Evolutionary conservation across 2,329 filamentous ascomycete genomes (phyloP).

Genomic region (Cytospora mali): DNA sequence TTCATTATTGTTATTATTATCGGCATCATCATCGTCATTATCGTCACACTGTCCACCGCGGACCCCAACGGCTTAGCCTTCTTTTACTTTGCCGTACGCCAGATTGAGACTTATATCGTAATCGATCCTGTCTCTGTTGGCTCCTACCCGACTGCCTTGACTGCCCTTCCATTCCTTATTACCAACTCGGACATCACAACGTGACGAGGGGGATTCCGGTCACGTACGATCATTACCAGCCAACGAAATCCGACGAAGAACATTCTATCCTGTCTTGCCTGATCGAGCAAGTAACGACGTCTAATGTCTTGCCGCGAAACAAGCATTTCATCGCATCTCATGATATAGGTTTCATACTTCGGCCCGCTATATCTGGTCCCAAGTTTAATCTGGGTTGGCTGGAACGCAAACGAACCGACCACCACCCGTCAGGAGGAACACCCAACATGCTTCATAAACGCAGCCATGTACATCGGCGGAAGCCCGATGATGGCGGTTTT

Average conservation of each 20-base stretch:
- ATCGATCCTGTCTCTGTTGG: background rate
- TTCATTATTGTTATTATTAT: constrained; percentile 21
- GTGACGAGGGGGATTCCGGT: background rate
- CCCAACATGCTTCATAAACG: constrained; percentile 22
- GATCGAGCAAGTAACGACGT: background rate
- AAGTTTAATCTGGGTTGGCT: background rate
- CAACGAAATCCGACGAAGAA: background rate
- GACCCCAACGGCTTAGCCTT: constrained; percentile 15
- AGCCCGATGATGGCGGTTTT: background rate
- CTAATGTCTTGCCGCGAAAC: constrained; percentile 14
- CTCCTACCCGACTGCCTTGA: background rate
- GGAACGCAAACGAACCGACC: background rate
- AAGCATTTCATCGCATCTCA: background rate
- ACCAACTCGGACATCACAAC: background rate
- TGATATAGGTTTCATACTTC: constrained; percentile 10
- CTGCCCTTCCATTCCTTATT: background rate
- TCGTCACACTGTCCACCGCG: background rate
- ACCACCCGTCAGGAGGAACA: background rate
- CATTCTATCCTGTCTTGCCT: background rate
- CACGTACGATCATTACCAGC: background rate
- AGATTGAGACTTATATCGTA: background rate
- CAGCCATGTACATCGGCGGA: constrained; percentile 20
- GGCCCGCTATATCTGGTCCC: constrained; percentile 1
- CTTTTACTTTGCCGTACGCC: background rate
- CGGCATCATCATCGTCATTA: no score